These are phyloP conservation scores for Solanum bukasovii DNA, from an alignment of 257 asterid species.

Conservation along the genomic window DNA sequence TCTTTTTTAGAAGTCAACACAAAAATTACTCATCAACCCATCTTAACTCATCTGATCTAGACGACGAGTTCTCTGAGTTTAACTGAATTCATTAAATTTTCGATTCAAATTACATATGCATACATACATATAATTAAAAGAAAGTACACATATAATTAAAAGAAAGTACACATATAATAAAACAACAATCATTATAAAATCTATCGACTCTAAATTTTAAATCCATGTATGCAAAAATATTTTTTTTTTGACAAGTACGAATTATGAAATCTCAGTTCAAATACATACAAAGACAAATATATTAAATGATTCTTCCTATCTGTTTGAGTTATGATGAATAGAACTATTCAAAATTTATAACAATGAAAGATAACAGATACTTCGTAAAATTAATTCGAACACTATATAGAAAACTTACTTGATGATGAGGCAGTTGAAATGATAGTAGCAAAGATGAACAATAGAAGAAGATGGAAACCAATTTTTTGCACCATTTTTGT, in stretches of 20 bases:
- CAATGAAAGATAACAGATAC: rapidly evolving
- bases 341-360: rapidly evolving
- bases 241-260: rapidly evolving
- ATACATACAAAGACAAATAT: rapidly evolving
- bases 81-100: not conserved
- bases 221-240: rapidly evolving
- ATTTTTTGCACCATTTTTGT: not conserved
- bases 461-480: not conserved
- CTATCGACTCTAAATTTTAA: not conserved
- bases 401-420: not conserved
- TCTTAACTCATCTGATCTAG: not conserved
- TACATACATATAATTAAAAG: not conserved
- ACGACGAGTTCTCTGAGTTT: rapidly evolving
- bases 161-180: not conserved
- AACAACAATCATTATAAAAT: no score
- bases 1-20: not conserved
- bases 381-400: not conserved
- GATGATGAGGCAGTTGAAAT: not conserved
- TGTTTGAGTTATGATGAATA: rapidly evolving
- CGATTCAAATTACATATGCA: rapidly evolving
- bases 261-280: not conserved
- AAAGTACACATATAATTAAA: not conserved
- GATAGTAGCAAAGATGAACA: not conserved
- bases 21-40: not conserved
- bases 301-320: rapidly evolving